phyloP scores from a whole-genome alignment of 768 basidiomycete species.

The Serendipita vermifera region DNA sequence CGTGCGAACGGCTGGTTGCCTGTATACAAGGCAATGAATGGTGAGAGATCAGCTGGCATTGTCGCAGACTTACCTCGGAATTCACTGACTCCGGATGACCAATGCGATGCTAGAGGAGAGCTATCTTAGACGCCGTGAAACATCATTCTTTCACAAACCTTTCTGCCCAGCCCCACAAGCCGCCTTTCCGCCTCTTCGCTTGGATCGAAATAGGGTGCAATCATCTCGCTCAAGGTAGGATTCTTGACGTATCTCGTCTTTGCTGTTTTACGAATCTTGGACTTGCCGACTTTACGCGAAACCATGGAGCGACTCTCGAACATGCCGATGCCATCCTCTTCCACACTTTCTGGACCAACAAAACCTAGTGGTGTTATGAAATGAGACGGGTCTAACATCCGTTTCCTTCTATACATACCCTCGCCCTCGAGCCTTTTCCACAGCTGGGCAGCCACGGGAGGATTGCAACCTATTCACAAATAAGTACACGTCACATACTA shows the following conservation, averaged over 20 bases:
- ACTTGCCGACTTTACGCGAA: constrained; percentile 36
- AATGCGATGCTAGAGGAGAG: neutral
- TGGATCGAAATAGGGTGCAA: constrained; percentile 45
- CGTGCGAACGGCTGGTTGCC: too few relatives aligned
- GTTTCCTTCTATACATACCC: constrained; percentile 29
- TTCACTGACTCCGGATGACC: neutral
- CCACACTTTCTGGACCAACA: constrained; percentile 38
- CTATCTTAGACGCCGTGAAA: neutral
- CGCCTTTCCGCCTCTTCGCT: constrained; percentile 44
- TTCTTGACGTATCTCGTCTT: constrained; percentile 32
- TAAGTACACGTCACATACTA: neutral
- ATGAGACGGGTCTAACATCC: neutral
- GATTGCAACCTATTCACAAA: constrained; percentile 41
- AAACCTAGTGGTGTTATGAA: constrained; percentile 36
- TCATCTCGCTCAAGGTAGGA: constrained; percentile 34
- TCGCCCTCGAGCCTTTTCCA: constrained; percentile 58
- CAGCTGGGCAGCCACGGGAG: constrained; percentile 43
- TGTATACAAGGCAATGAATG: too few relatives aligned
- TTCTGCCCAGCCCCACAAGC: constrained; percentile 44
- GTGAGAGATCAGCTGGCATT: neutral
- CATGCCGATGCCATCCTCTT: constrained; percentile 39
- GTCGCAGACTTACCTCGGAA: neutral
- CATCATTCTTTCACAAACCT: constrained; percentile 42
- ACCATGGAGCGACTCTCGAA: constrained; percentile 28
- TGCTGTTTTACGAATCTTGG: constrained; percentile 18